Conservation (phyloP, 495 filamentous ascomycete genomes). For the Tuber melanosporum region DNA sequence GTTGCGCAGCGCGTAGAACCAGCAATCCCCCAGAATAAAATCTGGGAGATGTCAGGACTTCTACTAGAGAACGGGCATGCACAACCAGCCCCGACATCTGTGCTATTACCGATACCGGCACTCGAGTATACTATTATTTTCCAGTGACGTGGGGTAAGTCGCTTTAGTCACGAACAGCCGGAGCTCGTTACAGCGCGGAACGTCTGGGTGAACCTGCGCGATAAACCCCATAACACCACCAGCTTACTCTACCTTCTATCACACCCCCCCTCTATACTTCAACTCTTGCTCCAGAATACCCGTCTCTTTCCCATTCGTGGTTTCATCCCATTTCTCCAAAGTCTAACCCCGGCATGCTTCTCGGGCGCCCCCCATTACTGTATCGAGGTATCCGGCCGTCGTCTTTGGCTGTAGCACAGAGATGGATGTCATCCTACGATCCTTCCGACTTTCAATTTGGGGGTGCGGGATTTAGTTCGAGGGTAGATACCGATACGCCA, state of each 20-base stretch:
- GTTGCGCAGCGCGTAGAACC: neutral
- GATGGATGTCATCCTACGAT: slow-evolving; percentile 38
- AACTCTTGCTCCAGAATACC: neutral
- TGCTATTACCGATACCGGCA: neutral
- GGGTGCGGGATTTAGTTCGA: slow-evolving; percentile 32
- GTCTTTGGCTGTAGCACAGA: slow-evolving; percentile 18
- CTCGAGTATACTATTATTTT: neutral
- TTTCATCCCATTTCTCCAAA: neutral
- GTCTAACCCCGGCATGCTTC: slow-evolving; percentile 19
- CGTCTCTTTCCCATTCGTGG: neutral
- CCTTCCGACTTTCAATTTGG: slow-evolving; percentile 33
- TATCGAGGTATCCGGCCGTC: slow-evolving; percentile 18
- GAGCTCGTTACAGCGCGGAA: neutral
- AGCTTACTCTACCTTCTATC: neutral
- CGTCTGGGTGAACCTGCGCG: neutral
- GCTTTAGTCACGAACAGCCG: neutral
- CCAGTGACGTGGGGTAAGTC: neutral
- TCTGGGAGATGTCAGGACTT: neutral
- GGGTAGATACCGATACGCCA: slow-evolving; percentile 30
- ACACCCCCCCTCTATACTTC: neutral
- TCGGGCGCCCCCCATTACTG: slow-evolving; percentile 22
- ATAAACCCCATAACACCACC: neutral
- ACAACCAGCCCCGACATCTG: neutral
- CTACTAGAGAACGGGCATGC: neutral
- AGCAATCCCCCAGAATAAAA: neutral